A percentile compares a stretch with the other conserved stretches of the same genome.
Evolutionary conservation across 306 rosid genomes (phyloP).

Genomic region (Pueraria montana): DNA sequence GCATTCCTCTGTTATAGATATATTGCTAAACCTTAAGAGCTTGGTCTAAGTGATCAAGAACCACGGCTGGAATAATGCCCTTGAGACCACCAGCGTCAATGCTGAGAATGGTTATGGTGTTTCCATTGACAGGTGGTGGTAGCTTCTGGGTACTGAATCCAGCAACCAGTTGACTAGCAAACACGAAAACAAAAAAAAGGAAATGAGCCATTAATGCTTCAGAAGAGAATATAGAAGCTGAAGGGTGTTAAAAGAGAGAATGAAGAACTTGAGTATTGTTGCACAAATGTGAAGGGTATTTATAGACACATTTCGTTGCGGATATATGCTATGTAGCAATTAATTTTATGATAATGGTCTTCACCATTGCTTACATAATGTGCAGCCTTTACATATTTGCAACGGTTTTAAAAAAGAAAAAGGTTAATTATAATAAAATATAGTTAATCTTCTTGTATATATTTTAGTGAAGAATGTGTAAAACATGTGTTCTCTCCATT

Average conservation of each 20-base stretch:
- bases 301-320: not conserved
- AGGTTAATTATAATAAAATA: too few relatives aligned
- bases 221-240: not conserved
- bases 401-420: too few relatives aligned
- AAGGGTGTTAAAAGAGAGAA: not conserved
- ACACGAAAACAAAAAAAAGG: not conserved
- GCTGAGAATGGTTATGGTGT: conserved; percentile 41
- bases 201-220: conserved; percentile 17
- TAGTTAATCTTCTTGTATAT: too few relatives aligned
- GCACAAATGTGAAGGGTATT: not conserved
- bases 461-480: too few relatives aligned
- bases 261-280: not conserved
- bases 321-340: not conserved
- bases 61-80: conserved; percentile 40
- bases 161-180: not conserved
- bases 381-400: too few relatives aligned
- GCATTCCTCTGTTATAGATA: too few relatives aligned
- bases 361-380: too few relatives aligned
- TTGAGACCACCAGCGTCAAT: conserved; percentile 42
- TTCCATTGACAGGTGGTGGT: not conserved
- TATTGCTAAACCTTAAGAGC: conserved; percentile 28
- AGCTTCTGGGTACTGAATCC: not conserved
- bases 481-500: too few relatives aligned
- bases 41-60: conserved; percentile 23
- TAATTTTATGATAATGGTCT: too few relatives aligned